Conservation (phyloP, 108 stramenopile species). For the Stephanodiscus triporus region DNA sequence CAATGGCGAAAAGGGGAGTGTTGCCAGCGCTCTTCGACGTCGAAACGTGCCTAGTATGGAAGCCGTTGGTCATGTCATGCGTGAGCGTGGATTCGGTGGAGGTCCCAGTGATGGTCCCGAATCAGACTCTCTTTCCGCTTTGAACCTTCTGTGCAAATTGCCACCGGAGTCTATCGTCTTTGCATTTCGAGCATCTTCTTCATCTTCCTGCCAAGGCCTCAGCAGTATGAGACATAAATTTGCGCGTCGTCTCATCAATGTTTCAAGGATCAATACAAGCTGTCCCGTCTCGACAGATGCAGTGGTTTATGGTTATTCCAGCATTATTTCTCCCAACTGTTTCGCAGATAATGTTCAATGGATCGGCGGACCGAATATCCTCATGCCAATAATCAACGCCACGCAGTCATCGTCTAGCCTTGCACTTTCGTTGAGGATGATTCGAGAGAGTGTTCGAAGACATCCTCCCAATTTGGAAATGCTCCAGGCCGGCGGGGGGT, state of each 20-base stretch:
- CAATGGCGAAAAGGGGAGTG: conserved; percentile 83
- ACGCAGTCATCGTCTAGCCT: conserved; percentile 66
- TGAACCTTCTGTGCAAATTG: conserved; percentile 75
- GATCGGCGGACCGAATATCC: conserved; percentile 82
- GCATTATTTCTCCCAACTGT: conserved; percentile 71
- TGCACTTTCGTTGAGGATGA: conserved; percentile 69
- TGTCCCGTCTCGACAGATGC: conserved; percentile 76
- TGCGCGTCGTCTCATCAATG: conserved; percentile 63
- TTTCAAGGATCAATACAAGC: conserved; percentile 68
- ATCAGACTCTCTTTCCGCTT: conserved; percentile 74
- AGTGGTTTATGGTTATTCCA: conserved; percentile 67
- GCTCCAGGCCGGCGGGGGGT: conserved; percentile 86
- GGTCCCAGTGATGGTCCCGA: conserved; percentile 54
- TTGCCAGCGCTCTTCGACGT: conserved; percentile 77
- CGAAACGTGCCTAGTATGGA: conserved; percentile 80
- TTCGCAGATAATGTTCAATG: conserved; percentile 90
- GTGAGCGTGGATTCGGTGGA: conserved; percentile 57
- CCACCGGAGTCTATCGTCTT: conserved; percentile 74
- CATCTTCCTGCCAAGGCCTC: neutral
- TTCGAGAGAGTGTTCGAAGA: conserved; percentile 69
- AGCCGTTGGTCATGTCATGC: conserved; percentile 75
- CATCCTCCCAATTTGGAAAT: conserved; percentile 85
- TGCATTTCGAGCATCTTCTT: conserved; percentile 73
- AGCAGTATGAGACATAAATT: conserved; percentile 48
- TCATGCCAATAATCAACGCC: conserved; percentile 80